These are phyloP conservation scores for Beauveria caledonica DNA, from an alignment of 2,329 filamentous ascomycete species.

Conservation along the genomic window DNA sequence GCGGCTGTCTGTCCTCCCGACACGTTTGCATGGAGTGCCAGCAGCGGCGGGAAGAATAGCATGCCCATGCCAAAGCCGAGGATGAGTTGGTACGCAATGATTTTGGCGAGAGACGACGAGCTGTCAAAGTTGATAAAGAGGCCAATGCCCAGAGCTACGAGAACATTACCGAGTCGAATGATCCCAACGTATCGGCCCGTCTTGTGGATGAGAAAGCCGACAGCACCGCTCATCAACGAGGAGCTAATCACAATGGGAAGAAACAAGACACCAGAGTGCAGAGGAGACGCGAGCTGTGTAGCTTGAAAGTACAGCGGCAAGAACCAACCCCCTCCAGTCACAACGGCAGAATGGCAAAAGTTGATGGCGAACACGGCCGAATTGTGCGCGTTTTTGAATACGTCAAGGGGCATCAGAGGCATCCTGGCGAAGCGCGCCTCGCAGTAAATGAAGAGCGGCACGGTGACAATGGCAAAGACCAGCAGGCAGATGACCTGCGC, in stretches of 20 bases:
- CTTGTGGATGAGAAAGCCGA: constrained; percentile 28
- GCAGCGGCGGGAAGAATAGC: constrained; percentile 54
- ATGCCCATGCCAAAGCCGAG: constrained; percentile 53
- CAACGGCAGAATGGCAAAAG: constrained; percentile 38
- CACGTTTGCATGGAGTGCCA: constrained; percentile 56
- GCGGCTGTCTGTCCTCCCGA: constrained; percentile 51
- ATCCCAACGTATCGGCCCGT: constrained; percentile 49
- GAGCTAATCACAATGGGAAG: constrained; percentile 18
- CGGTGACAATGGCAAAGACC: constrained; percentile 46
- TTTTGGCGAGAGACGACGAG: constrained; percentile 36
- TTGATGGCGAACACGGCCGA: constrained; percentile 43
- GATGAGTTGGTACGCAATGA: constrained; percentile 49
- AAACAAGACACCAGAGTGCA: constrained; percentile 8
- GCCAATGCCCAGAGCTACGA: constrained; percentile 53
- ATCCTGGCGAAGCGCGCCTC: constrained; percentile 57
- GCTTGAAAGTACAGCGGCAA: constrained; percentile 67
- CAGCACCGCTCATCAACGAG: constrained; percentile 23
- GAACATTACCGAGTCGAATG: constrained; percentile 43
- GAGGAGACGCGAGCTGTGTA: constrained; percentile 42
- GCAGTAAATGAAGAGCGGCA: constrained; percentile 46
- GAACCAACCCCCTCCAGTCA: constrained; percentile 58
- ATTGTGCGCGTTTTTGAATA: constrained; percentile 50
- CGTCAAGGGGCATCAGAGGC: constrained; percentile 58
- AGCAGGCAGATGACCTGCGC: constrained; percentile 54
- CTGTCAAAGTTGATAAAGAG: constrained; percentile 48